Percentiles rank a stretch among this genome's conserved stretches.
These are phyloP conservation scores for Paulinella micropora DNA, from an alignment of 78 protist species.

Conservation along the genomic window DNA sequence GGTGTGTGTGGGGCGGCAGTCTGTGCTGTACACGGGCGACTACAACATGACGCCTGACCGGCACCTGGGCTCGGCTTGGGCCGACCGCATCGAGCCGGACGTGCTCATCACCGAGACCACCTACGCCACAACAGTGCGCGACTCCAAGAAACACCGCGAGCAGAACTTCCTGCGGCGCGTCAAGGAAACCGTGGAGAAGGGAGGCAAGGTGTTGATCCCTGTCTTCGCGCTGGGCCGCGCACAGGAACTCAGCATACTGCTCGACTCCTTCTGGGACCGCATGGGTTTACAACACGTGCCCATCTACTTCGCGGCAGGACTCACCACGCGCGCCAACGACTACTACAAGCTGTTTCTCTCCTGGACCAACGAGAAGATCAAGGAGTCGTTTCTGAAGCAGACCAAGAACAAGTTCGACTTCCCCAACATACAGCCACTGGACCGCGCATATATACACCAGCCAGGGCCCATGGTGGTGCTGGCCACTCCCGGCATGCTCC, in stretches of 20 bases:
- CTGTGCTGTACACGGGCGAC: constrained; percentile 92
- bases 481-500: constrained; percentile 25
- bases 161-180: constrained; percentile 69
- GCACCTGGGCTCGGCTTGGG: constrained; percentile 53
- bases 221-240: constrained; percentile 94
- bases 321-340: constrained; percentile 52
- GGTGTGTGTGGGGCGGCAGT: not conserved
- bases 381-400: not conserved
- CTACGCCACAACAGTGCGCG: constrained; percentile 79
- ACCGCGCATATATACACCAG: constrained; percentile 16
- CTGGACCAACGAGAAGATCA: constrained; percentile 84
- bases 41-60: constrained; percentile 95
- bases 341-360: constrained; percentile 73
- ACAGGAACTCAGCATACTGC: constrained; percentile 82
- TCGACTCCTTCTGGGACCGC: constrained; percentile 83
- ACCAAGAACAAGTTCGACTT: constrained; percentile 74
- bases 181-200: constrained; percentile 51
- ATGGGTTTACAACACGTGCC: constrained; percentile 63
- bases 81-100: constrained; percentile 32
- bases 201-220: constrained; percentile 83
- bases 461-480: constrained; percentile 16
- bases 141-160: constrained; percentile 72
- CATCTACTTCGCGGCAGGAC: constrained; percentile 63
- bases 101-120: constrained; percentile 90
- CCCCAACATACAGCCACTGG: constrained; percentile 51